Percentiles rank a stretch among this genome's conserved stretches.
Evolutionary conservation across 2,329 filamentous ascomycete species (phyloP).

Genomic region (Apiospora pterosperma): DNA sequence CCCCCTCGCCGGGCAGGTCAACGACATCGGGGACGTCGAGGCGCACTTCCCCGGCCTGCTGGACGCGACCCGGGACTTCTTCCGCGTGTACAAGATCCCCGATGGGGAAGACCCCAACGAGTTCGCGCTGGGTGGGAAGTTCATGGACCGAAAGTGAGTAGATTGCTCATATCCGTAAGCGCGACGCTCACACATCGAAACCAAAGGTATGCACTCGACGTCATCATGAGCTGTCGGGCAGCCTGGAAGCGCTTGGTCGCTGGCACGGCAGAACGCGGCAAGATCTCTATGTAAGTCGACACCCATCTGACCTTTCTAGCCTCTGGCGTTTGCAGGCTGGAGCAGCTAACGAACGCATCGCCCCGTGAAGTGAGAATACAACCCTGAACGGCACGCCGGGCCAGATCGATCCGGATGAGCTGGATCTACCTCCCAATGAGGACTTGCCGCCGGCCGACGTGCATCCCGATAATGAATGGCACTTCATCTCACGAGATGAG

Average conservation of each 20-base stretch:
- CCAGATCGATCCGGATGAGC: neutral
- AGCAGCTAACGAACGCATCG: neutral
- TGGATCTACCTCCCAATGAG: neutral
- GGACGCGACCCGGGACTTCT: slow-evolving; percentile 97
- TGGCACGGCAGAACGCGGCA: slow-evolving; percentile 73
- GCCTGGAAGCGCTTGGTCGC: slow-evolving; percentile 92
- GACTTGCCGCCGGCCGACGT: neutral
- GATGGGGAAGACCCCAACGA: slow-evolving; percentile 99
- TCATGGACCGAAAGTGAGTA: slow-evolving; percentile 92
- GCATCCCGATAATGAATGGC: neutral
- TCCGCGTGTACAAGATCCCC: slow-evolving; percentile 99
- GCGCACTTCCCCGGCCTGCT: slow-evolving; percentile 90
- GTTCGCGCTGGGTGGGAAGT: slow-evolving; percentile 97
- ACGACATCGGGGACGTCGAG: slow-evolving; percentile 96
- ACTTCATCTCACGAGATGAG: neutral
- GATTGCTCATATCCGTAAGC: neutral
- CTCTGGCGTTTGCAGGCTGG: neutral
- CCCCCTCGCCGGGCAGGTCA: slow-evolving; percentile 86
- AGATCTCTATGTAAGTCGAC: slow-evolving; percentile 69
- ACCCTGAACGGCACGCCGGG: neutral
- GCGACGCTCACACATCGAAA: slow-evolving; percentile 9
- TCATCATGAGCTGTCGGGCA: slow-evolving; percentile 88
- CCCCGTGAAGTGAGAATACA: neutral
- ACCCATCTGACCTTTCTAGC: slow-evolving; percentile 1
- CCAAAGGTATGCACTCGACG: slow-evolving; percentile 77